These are phyloP conservation scores for Phytophthora fragariae DNA, from an alignment of 352 stramenopile genomes.

Conservation along the genomic window DNA sequence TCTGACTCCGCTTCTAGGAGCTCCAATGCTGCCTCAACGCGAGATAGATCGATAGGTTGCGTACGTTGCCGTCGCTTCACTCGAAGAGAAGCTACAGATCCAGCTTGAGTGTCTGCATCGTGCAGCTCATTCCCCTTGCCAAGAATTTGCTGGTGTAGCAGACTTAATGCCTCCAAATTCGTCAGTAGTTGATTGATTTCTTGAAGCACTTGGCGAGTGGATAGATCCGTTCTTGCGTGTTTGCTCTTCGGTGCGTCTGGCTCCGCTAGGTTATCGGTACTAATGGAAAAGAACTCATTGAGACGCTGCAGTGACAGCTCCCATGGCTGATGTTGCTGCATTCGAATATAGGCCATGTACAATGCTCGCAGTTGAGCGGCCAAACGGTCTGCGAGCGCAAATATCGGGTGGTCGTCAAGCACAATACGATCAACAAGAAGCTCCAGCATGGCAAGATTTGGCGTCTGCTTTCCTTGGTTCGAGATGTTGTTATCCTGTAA, in stretches of 20 bases:
- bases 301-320: conserved; percentile 52
- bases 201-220: conserved; percentile 19
- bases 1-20: conserved; percentile 26
- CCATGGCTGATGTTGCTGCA: conserved; percentile 66
- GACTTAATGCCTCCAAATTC: conserved; percentile 52
- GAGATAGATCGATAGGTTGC: conserved; percentile 44
- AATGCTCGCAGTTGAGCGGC: conserved; percentile 65
- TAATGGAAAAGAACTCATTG: conserved; percentile 46
- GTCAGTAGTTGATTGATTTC: conserved; percentile 52
- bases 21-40: conserved; percentile 54
- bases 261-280: conserved; percentile 15
- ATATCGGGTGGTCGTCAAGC: conserved; percentile 80
- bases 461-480: neutral
- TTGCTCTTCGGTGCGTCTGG: neutral
- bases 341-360: conserved; percentile 58
- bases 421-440: conserved; percentile 65
- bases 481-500: neutral
- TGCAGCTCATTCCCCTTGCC: conserved; percentile 61
- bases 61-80: conserved; percentile 35
- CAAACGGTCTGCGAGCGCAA: conserved; percentile 73
- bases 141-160: conserved; percentile 66
- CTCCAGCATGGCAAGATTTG: conserved; percentile 46
- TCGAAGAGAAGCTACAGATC: conserved; percentile 5
- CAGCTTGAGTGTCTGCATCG: conserved; percentile 29
- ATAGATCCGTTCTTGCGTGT: conserved; percentile 19